Base-by-base conservation (phyloP, 257 asterid species). In the Nicotiana tabacum region DNA sequence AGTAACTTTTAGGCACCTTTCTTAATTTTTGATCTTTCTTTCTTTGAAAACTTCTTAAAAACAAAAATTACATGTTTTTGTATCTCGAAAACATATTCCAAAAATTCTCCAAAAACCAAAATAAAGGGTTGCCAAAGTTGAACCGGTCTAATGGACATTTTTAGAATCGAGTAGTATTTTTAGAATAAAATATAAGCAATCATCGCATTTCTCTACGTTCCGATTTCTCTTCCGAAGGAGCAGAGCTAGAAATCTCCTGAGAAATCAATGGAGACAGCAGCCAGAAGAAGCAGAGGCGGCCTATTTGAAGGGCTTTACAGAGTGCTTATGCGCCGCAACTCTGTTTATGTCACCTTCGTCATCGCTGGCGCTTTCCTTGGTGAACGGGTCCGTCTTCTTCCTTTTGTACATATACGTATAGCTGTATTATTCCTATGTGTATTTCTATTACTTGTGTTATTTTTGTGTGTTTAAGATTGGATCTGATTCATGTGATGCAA, bases 341-440 rank as follows among this genome's bases (percentile, higher is more conserved):
- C 88, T 62, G 57, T 82, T 9, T 85, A 82, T 21, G 88, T 82
- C 65, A 82, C 85, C 53, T 85, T 82, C 69, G 72, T 85, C 61
- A 57, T 85, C 65, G 79, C 79, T 81, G 85, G 87, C 33, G 87
- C 87, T 51, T 85, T 82, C 29, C 81, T 85, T 62, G 85, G 87
- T 77, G 87, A 85, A 82, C 61, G 87, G 66, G 85, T 85, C 29
- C 16, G 83, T 82, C 43, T 81, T 7, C 15, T 43, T 43, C 48
- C 48, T 43, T 43, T 43, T 43, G 9, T 43, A 43, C 48, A 43
- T 43, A 43, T 7, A 43, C 46, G 9, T 43, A 43, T 43, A 43
- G 48, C 48, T 43, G 48, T 51, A n/a, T 77, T 32, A 5, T 78
- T 7, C 48, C 29, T 53, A 13, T 30, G 51, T 53, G 46, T 66